These are phyloP conservation scores for Amanita exitialis DNA, from an alignment of 768 basidiomycete species.

Conservation along the genomic window DNA sequence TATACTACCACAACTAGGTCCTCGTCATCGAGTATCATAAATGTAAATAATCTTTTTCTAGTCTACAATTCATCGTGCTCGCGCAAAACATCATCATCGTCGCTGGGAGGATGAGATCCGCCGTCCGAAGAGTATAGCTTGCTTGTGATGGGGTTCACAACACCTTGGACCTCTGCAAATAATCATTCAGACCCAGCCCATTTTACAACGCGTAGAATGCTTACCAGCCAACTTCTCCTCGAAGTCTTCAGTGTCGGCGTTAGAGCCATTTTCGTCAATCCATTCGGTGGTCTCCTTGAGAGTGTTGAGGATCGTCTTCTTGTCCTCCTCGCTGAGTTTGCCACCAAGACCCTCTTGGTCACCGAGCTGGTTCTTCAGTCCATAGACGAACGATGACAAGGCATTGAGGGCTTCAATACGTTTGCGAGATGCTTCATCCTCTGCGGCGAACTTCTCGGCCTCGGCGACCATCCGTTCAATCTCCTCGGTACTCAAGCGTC, in stretches of 20 bases:
- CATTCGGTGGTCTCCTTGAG: conserved; percentile 89
- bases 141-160: conserved; percentile 78
- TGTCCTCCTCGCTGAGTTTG: conserved; percentile 74
- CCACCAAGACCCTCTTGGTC: conserved; percentile 89
- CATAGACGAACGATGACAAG: conserved; percentile 75
- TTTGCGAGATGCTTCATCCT: conserved; percentile 73
- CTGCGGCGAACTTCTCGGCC: conserved; percentile 81
- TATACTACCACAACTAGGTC: neutral
- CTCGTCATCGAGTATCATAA: neutral
- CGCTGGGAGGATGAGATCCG: conserved; percentile 12
- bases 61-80: conserved; percentile 38
- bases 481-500: conserved; percentile 79
- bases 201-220: conserved; percentile 8
- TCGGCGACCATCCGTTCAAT: conserved; percentile 95
- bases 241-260: conserved; percentile 75
- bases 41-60: neutral
- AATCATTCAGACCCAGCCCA: neutral
- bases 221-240: conserved; percentile 77
- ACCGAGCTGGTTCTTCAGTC: conserved; percentile 77
- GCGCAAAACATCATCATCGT: conserved; percentile 28
- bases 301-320: conserved; percentile 69
- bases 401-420: conserved; percentile 80
- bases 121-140: conserved; percentile 57
- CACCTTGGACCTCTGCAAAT: conserved; percentile 48
- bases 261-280: conserved; percentile 77